phyloP scores from a whole-genome alignment of 495 filamentous ascomycete genomes.

The Delitschia confertaspora region DNA sequence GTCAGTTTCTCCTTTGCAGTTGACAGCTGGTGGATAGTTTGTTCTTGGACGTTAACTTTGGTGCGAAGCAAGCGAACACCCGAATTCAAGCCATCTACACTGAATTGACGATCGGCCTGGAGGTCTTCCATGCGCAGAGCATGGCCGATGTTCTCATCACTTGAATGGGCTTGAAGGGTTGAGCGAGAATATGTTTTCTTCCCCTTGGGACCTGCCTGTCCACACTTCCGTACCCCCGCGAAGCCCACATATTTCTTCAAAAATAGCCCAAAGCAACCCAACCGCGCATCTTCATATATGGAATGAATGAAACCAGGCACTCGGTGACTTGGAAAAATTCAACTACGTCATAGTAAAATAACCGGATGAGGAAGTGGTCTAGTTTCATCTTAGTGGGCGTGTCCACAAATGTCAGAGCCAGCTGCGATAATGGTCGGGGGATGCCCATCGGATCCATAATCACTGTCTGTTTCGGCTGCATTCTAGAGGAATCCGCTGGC shows the following conservation, averaged over 20 bases:
- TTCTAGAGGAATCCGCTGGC: not conserved
- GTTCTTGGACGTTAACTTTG: too few species aligned
- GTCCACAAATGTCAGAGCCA: constrained; percentile 7
- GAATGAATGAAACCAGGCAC: constrained; percentile 7
- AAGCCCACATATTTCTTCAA: constrained; percentile 9
- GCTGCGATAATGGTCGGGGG: not conserved
- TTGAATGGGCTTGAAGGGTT: too few species aligned
- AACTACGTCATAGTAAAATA: constrained; percentile 9
- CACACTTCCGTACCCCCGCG: too few species aligned
- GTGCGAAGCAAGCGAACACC: too few species aligned
- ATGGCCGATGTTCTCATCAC: too few species aligned
- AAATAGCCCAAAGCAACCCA: constrained; percentile 12
- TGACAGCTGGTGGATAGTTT: too few species aligned
- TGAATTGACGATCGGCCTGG: not conserved
- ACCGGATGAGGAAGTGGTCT: constrained; percentile 10
- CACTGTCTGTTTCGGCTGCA: not conserved
- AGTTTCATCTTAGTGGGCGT: not conserved
- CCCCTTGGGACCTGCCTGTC: too few species aligned
- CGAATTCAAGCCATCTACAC: constrained; percentile 12
- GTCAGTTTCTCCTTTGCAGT: too few species aligned
- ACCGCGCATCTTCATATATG: constrained; percentile 12
- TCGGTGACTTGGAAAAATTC: constrained; percentile 6
- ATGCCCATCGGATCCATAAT: not conserved
- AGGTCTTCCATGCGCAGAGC: not conserved
- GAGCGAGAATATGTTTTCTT: too few species aligned